Conservation (phyloP, 2,329 filamentous ascomycete genomes). For the Fusarium palustre region DNA sequence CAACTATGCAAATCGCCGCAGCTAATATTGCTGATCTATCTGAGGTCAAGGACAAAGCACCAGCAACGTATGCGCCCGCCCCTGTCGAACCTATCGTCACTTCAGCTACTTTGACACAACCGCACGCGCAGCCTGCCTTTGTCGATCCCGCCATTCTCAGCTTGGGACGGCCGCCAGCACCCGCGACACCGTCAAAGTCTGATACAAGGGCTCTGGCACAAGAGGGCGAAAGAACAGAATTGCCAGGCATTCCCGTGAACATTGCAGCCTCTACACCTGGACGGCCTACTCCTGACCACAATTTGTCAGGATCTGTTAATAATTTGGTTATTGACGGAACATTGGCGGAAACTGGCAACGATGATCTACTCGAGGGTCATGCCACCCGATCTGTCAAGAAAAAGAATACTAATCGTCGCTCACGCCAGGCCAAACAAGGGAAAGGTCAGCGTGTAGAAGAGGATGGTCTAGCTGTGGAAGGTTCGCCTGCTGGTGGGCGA, state of each 20-base stretch:
- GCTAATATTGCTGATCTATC: conserved; percentile 60
- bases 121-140: conserved; percentile 61
- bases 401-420: conserved; percentile 49
- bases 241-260: conserved; percentile 23
- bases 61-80: conserved; percentile 47
- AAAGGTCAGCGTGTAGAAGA: conserved; percentile 48
- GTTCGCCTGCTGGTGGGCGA: conserved; percentile 49
- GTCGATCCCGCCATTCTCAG: conserved; percentile 88
- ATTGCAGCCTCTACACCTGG: conserved; percentile 32
- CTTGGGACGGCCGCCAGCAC: conserved; percentile 61
- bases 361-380: conserved; percentile 34
- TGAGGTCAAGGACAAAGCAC: conserved; percentile 52
- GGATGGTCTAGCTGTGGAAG: conserved; percentile 43
- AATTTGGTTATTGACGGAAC: conserved; percentile 41
- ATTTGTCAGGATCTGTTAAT: conserved; percentile 46
- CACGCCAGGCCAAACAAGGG: conserved; percentile 50
- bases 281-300: conserved; percentile 40
- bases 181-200: conserved; percentile 45
- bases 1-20: conserved; percentile 60
- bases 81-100: conserved; percentile 42
- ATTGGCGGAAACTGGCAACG: conserved; percentile 31
- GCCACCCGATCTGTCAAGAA: conserved; percentile 47
- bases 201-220: conserved; percentile 19
- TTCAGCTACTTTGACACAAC: conserved; percentile 46
- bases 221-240: conserved; percentile 30